Conservation (phyloP, 108 stramenopile genomes). For the Skeletonema menzelii region DNA sequence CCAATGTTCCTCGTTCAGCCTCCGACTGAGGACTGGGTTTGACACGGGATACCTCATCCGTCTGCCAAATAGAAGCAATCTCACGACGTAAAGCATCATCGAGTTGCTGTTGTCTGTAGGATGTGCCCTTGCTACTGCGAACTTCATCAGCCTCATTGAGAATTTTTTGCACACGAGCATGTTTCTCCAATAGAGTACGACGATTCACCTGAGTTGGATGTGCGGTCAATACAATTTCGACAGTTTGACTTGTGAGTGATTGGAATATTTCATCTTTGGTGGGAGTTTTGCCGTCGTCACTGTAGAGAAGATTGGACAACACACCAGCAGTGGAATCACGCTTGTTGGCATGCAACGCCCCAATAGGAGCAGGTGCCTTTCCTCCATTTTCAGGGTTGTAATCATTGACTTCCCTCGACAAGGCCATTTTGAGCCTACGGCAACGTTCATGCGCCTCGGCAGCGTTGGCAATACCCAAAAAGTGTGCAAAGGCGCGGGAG, state of each 20-base stretch:
- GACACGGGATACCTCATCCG: slow-evolving; percentile 86
- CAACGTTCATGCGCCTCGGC: slow-evolving; percentile 84
- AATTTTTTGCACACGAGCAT: slow-evolving; percentile 67
- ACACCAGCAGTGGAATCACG: slow-evolving; percentile 63
- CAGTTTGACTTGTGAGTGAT: slow-evolving; percentile 75
- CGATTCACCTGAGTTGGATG: slow-evolving; percentile 99
- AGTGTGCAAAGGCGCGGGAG: slow-evolving; percentile 79
- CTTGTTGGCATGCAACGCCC: slow-evolving; percentile 39
- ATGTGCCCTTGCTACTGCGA: slow-evolving; percentile 38
- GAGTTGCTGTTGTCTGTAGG: slow-evolving; percentile 53
- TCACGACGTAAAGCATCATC: slow-evolving; percentile 72
- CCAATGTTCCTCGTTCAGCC: slow-evolving; percentile 91
- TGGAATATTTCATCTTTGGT: slow-evolving; percentile 69
- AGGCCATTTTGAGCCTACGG: slow-evolving; percentile 49
- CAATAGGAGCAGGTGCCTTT: slow-evolving; percentile 19
- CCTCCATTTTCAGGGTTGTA: slow-evolving; percentile 5
- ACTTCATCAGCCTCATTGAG: slow-evolving; percentile 68
- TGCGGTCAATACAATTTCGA: slow-evolving; percentile 95
- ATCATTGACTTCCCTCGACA: slow-evolving; percentile 16
- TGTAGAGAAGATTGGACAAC: slow-evolving; percentile 55
- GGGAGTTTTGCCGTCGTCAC: slow-evolving; percentile 29
- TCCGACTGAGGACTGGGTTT: slow-evolving; percentile 95
- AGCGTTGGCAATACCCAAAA: slow-evolving; percentile 85
- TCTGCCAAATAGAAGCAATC: slow-evolving; percentile 81
- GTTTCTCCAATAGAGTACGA: slow-evolving; percentile 87